Percentiles rank a stretch among this genome's conserved stretches.
phyloP scores from a whole-genome alignment of 2,329 filamentous ascomycete species.

The Exophiala sp. region DNA sequence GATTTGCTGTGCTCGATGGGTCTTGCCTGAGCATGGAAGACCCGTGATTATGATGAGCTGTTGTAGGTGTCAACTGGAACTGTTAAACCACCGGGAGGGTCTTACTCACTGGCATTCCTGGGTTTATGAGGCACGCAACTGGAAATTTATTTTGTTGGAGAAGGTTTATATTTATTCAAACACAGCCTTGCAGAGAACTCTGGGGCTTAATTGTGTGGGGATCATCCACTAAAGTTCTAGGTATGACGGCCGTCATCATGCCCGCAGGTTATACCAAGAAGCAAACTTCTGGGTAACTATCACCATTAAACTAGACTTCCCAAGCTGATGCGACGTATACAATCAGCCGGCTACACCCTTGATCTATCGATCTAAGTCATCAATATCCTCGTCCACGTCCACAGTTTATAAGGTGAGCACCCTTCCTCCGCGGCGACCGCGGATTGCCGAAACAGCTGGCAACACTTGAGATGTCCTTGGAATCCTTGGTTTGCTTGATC shows the following conservation, averaged over 20 bases:
- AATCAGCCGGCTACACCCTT: no score
- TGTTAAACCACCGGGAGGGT: not conserved
- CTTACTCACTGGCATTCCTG: constrained; percentile 25
- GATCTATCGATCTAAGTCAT: not conserved
- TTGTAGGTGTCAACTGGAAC: not conserved
- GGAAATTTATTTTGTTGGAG: not conserved
- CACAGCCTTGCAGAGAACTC: no score
- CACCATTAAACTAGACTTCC: no score
- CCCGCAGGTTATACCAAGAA: no score
- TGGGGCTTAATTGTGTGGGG: no score
- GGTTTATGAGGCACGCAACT: not conserved
- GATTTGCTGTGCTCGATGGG: constrained; percentile 58
- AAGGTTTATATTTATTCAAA: not conserved
- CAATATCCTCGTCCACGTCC: not conserved
- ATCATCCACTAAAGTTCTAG: no score
- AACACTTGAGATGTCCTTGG: constrained; percentile 4
- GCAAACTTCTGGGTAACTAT: no score
- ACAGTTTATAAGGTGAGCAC: not conserved
- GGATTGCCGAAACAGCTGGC: not conserved
- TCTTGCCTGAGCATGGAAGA: constrained; percentile 63
- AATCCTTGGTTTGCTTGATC: constrained; percentile 1
- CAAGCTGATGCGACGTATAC: no score
- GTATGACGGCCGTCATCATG: no score
- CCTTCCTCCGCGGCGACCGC: not conserved
- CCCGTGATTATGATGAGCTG: constrained; percentile 62